phyloP scores from a whole-genome alignment of 2,329 filamentous ascomycete species.

The Drechslerella dactyloides region DNA sequence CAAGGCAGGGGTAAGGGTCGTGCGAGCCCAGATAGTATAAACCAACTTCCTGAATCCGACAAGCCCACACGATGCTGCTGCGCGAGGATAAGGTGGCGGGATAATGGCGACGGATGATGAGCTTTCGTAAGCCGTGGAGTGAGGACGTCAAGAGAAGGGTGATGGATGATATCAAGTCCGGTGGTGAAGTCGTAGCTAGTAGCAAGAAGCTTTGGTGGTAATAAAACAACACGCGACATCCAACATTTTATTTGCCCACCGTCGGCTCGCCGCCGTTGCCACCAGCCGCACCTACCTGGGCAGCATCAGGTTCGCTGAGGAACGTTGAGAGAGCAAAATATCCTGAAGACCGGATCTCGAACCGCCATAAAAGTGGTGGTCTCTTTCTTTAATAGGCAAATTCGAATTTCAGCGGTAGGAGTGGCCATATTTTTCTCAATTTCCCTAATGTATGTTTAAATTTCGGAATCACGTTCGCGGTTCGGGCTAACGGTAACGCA shows the following conservation, averaged over 20 bases:
- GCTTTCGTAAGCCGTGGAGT: conserved; percentile 9
- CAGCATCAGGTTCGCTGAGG: neutral
- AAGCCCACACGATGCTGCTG: conserved; percentile 32
- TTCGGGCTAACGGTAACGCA: too few relatives aligned
- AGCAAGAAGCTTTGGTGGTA: neutral
- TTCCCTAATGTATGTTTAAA: too few relatives aligned
- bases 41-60: conserved; percentile 43
- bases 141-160: conserved; percentile 15
- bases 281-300: neutral
- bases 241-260: too few relatives aligned
- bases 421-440: too few relatives aligned
- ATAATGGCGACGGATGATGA: conserved; percentile 21
- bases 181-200: conserved; percentile 3
- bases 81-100: conserved; percentile 6
- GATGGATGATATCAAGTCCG: conserved; percentile 13
- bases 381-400: too few relatives aligned
- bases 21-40: conserved; percentile 23
- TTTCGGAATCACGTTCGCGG: too few relatives aligned
- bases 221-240: conserved; percentile 49
- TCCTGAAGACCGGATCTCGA: too few relatives aligned
- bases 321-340: neutral
- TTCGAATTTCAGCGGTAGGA: too few relatives aligned
- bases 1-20: conserved; percentile 36
- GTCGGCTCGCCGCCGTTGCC: neutral
- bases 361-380: too few relatives aligned